Evolutionary conservation across 2,329 filamentous ascomycete species (phyloP), one percentile per base, ranked within the genome.

Genomic region (Cryphonectria radicalis): DNA sequence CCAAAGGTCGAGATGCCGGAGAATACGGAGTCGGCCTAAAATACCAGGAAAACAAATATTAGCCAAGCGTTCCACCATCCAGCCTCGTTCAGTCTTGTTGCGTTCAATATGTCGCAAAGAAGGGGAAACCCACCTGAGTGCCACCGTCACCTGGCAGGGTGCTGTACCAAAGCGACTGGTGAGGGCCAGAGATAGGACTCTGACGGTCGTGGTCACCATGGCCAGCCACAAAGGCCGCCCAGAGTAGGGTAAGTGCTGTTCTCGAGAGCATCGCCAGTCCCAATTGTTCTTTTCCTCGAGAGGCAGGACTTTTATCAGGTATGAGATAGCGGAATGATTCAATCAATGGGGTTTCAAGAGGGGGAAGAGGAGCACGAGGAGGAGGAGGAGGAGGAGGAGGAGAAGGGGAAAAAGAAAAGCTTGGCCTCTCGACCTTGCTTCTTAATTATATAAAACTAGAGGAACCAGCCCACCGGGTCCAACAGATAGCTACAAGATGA

Each of bases 1-100:
- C 93, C 93, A 78, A 96, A 96, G 10, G 93, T 97, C 0, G 92
- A 92, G 77, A 97, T 96, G 40, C 93, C 93, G 1, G 92, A 95
- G 82, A 96, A 97, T 71, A 96, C 93, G 0, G 93, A 94, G 80
- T 97, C 93, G 72, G 93, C 93, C 91, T 95, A 73, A 22, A 28
- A 40, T 40, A 13, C 11, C 5, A 19, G 32, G 32, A 25, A 22
- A n/a, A 6, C 5, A 11, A 50, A 50, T 50, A 13, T 72, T 5
- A 70, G 50, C 59, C 73, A 42, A 66, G 28, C 22, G 22, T 66
- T 7, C 11, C 1, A 4, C 14, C 19, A 40, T 3, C 37, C 37
- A 40, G 37, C 13, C 37, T 40, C 37, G 13, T 40, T 40, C 10
- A 19, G 22, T 17, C 19, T 63, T 50, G 17, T 64, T 28, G n/a